These are phyloP conservation scores for Eucalyptus curtisii DNA, from an alignment of 345 rosid species.

Conservation along the genomic window DNA sequence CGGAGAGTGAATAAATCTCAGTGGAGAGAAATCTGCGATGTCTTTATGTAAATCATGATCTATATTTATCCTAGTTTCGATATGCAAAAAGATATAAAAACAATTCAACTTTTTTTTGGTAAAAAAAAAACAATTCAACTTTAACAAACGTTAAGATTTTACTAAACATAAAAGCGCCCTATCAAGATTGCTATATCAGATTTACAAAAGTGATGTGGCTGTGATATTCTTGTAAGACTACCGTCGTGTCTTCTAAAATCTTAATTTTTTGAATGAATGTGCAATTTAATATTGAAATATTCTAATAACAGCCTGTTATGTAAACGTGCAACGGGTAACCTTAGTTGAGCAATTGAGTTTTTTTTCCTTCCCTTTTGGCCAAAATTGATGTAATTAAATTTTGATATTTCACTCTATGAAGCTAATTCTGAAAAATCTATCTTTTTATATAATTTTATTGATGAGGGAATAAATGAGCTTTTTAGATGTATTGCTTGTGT, in stretches of 20 bases:
- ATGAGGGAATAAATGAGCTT: background rate
- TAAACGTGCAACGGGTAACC: background rate
- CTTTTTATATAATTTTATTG: background rate
- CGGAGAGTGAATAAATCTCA: background rate
- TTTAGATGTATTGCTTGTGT: background rate
- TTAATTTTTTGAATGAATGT: no score
- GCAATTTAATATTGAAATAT: no score
- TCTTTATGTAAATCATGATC: background rate
- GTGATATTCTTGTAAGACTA: no score
- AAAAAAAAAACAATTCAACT: background rate
- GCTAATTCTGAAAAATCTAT: background rate
- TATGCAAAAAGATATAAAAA: background rate
- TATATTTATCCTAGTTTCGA: background rate
- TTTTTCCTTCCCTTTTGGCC: background rate
- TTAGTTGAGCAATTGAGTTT: background rate
- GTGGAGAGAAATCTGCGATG: background rate
- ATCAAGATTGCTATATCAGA: background rate
- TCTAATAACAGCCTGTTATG: rapidly evolving
- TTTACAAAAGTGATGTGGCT: rapidly evolving
- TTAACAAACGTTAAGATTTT: background rate
- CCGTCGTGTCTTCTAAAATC: rapidly evolving
- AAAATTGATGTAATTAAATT: background rate
- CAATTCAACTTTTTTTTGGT: background rate
- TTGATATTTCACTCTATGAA: background rate
- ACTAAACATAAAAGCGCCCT: background rate